A percentile compares a stretch with the other conserved stretches of the same genome.
Conservation (phyloP, 371 early-diverging fungal species). For the Mucor velutinosus region DNA sequence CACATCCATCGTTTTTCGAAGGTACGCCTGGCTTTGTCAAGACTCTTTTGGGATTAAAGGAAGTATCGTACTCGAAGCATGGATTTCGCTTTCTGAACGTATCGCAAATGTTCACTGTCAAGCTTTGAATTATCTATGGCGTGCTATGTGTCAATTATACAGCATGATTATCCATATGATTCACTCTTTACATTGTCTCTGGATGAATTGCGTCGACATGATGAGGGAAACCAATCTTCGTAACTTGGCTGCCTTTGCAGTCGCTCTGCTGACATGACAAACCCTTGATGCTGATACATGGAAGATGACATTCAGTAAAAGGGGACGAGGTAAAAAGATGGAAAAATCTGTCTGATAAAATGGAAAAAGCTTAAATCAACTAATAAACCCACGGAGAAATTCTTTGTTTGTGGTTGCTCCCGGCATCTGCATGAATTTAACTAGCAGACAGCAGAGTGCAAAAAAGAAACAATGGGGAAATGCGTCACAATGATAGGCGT, state of each 20-base stretch:
- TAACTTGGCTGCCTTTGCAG: not conserved
- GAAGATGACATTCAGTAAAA: constrained; percentile 1
- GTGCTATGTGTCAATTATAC: not conserved
- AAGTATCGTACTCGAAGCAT: constrained; percentile 71
- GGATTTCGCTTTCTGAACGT: constrained; percentile 78
- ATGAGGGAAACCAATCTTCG: not conserved
- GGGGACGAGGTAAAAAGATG: not conserved
- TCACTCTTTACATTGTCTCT: not conserved
- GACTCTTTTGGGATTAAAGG: constrained; percentile 87
- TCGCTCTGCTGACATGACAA: not conserved
- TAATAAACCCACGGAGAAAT: constrained; percentile 5
- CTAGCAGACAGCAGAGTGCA: not conserved
- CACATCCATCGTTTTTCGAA: constrained; percentile 84
- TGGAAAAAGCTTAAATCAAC: not conserved
- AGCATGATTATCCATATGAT: not conserved
- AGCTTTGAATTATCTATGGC: constrained; percentile 7
- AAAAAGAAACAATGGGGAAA: not conserved
- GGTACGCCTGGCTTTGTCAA: constrained; percentile 91
- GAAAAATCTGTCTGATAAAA: not conserved
- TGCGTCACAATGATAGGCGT: not conserved
- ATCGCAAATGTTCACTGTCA: constrained; percentile 65
- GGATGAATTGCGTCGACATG: not conserved
- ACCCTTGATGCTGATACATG: not conserved
- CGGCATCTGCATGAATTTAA: not conserved
- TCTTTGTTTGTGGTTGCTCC: constrained; percentile 1